Conservation (phyloP, 139 green algal genomes). For the Zygnema circumcarinatum region DNA sequence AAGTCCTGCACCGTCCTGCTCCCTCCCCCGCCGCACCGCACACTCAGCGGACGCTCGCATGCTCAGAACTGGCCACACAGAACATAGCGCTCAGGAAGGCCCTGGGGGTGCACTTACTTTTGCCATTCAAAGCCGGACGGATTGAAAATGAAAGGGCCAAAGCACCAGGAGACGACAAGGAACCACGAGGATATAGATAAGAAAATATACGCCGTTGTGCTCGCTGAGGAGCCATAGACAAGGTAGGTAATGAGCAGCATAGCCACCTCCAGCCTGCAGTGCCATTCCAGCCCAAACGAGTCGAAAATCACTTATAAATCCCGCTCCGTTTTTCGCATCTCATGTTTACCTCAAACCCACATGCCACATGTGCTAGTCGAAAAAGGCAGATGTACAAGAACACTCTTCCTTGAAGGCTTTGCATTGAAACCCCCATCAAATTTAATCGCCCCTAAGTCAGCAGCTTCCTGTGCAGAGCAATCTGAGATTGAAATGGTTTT, state of each 20-base stretch:
- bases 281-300: neutral
- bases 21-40: neutral
- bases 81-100: too few species aligned
- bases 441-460: too few species aligned
- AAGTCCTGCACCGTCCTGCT: constrained; percentile 57
- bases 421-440: too few species aligned
- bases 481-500: too few species aligned
- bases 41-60: constrained; percentile 15
- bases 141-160: constrained; percentile 63
- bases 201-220: constrained; percentile 2
- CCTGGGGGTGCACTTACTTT: constrained; percentile 56
- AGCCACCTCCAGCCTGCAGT: constrained; percentile 46
- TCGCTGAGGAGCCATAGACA: constrained; percentile 7
- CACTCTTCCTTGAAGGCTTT: too few species aligned
- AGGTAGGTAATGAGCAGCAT: constrained; percentile 53
- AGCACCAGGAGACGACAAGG: constrained; percentile 55
- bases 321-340: too few species aligned
- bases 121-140: constrained; percentile 63
- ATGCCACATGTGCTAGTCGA: too few species aligned
- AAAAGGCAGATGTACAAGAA: too few species aligned
- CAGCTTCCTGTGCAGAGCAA: too few species aligned
- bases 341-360: too few species aligned
- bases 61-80: too few species aligned
- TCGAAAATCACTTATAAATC: too few species aligned
- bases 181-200: constrained; percentile 55